These are phyloP conservation scores for Telopea speciosissima DNA, from an alignment of 177 flowering plant species.

Conservation along the genomic window DNA sequence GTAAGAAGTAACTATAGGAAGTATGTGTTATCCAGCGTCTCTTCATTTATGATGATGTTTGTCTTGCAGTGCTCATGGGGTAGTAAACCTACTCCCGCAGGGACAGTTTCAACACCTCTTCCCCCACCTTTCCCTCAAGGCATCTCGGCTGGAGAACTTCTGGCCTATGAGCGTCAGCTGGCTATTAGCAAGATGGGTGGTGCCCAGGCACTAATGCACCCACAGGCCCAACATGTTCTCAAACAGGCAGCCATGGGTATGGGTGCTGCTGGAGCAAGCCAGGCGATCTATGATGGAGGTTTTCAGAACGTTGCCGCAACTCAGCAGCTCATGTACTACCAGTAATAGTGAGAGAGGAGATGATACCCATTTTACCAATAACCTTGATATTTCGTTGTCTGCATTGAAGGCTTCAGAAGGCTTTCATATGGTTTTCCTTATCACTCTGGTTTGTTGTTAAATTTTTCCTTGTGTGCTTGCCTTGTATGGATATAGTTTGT, in stretches of 20 bases:
- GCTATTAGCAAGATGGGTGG: slow-evolving; percentile 87
- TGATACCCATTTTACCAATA: background rate
- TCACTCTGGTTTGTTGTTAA: background rate
- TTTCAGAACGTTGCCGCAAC: slow-evolving; percentile 77
- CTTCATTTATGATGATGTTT: background rate
- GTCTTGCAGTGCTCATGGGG: slow-evolving; percentile 93
- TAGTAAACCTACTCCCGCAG: slow-evolving; percentile 95
- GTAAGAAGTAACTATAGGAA: no score
- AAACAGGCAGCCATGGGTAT: slow-evolving; percentile 76
- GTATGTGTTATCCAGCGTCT: no score
- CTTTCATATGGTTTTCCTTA: background rate
- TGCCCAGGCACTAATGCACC: slow-evolving; percentile 65
- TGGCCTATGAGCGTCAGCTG: slow-evolving; percentile 82
- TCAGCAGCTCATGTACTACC: slow-evolving; percentile 98
- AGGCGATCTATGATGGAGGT: slow-evolving; percentile 88
- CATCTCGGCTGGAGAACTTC: slow-evolving; percentile 54
- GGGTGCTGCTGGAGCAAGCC: slow-evolving; percentile 84
- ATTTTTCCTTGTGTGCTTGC: background rate
- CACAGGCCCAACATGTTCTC: slow-evolving; percentile 63
- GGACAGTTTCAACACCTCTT: slow-evolving; percentile 75
- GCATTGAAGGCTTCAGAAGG: background rate
- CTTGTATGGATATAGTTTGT: slow-evolving; percentile 5
- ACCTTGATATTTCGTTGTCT: background rate
- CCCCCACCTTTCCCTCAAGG: slow-evolving; percentile 84
- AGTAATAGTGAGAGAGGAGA: slow-evolving; percentile 32